Percentiles rank a stretch among this genome's conserved stretches.
These are phyloP conservation scores for Colletotrichum higginsianum DNA, from an alignment of 2,329 filamentous ascomycete genomes.

Conservation along the genomic window DNA sequence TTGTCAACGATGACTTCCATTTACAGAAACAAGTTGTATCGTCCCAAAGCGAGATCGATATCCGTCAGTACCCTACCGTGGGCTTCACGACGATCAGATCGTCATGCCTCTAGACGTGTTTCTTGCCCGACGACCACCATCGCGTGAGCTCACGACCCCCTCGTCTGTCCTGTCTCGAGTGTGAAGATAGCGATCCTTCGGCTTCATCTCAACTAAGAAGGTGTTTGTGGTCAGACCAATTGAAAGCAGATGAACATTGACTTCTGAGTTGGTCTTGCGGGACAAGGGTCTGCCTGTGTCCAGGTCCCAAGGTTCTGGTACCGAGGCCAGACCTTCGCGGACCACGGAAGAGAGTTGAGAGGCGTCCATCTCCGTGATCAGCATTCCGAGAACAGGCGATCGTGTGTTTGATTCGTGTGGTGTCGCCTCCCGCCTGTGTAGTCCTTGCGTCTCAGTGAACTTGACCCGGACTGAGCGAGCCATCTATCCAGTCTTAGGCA, in stretches of 20 bases:
- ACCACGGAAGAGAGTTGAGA: neutral
- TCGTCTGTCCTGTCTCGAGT: neutral
- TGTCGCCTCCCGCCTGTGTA: conserved; percentile 9
- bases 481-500: too few species aligned
- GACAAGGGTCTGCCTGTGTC: neutral
- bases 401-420: neutral
- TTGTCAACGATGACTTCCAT: neutral
- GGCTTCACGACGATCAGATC: neutral
- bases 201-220: conserved; percentile 1
- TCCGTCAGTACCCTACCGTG: neutral
- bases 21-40: neutral
- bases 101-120: neutral
- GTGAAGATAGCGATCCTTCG: neutral
- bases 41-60: neutral
- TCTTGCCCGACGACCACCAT: neutral
- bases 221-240: neutral
- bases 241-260: neutral
- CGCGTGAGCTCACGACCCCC: neutral
- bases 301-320: neutral
- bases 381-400: neutral
- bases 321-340: neutral
- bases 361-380: neutral
- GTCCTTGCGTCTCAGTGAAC: neutral
- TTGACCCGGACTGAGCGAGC: neutral
- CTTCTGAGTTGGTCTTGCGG: neutral